Evolutionary conservation across 805 yeast species (phyloP).

Genomic region (Yarrowia phangngaensis): DNA sequence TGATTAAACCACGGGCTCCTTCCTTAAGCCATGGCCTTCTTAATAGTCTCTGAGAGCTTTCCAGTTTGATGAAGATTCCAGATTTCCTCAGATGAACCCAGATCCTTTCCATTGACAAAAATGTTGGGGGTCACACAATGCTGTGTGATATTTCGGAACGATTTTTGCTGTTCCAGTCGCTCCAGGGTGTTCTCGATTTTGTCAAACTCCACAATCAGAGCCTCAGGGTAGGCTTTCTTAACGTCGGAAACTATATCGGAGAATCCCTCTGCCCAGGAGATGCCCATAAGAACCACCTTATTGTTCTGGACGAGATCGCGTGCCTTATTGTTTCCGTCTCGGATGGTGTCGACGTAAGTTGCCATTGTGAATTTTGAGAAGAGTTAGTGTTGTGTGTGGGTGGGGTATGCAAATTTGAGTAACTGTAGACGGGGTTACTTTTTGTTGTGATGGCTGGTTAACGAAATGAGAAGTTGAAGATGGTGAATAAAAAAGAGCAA

Average conservation of each 20-base stretch:
- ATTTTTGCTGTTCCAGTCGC: conserved; percentile 20
- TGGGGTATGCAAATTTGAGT: not conserved
- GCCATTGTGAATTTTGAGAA: conserved; percentile 17
- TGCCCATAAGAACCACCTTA: conserved; percentile 14
- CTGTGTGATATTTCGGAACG: conserved; percentile 19
- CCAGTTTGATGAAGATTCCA: conserved; percentile 1
- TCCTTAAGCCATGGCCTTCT: conserved; percentile 11
- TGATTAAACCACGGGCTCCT: not conserved
- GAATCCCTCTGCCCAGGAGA: conserved; percentile 7
- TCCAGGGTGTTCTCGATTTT: conserved; percentile 5
- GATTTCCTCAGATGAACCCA: conserved; percentile 13
- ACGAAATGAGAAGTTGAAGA: not conserved
- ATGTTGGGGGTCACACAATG: conserved; percentile 8
- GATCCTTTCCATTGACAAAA: conserved; percentile 16
- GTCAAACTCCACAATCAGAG: conserved; percentile 18
- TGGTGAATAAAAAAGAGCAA: not conserved
- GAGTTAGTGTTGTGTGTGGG: too few relatives aligned
- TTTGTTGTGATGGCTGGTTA: not conserved
- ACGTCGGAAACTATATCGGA: conserved; percentile 4
- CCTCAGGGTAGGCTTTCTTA: conserved; percentile 16
- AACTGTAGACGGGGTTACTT: not conserved
- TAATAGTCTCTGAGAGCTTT: conserved; percentile 6
- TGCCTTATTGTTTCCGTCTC: conserved; percentile 11
- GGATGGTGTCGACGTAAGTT: conserved; percentile 22
- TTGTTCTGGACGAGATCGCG: conserved; percentile 13